Evolutionary conservation across 306 rosid species (phyloP).

Genomic region (Cucumis hystrix): DNA sequence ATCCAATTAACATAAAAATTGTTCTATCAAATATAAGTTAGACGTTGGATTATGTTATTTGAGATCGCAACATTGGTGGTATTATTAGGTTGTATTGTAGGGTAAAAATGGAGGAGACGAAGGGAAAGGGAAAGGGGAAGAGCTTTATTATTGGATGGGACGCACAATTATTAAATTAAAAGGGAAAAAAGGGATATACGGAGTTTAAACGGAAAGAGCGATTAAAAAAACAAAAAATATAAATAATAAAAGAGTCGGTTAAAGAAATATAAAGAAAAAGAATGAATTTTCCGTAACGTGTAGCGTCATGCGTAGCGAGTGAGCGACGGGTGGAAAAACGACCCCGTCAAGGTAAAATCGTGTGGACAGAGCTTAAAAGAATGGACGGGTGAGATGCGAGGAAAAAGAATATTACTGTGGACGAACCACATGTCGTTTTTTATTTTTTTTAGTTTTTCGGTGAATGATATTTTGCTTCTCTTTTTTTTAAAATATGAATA

Average conservation of each 20-base stretch:
- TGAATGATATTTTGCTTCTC: neutral
- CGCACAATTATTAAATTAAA: no score
- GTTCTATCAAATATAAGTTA: no score
- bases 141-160: no score
- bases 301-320: neutral
- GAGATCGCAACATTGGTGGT: no score
- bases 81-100: no score
- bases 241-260: neutral
- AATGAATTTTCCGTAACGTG: neutral
- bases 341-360: neutral
- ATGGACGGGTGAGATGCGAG: constrained; percentile 1
- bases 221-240: no score
- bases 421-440: neutral
- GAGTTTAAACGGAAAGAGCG: no score
- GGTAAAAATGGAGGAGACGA: no score
- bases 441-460: neutral
- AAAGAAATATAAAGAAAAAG: neutral
- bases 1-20: no score
- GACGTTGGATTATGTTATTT: no score
- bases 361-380: neutral
- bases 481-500: neutral
- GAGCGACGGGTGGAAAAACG: neutral
- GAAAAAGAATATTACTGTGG: neutral
- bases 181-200: no score
- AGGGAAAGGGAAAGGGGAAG: no score